phyloP scores from a whole-genome alignment of 192 early-diverging fungal species.

The Entophlyctis luteolus region DNA sequence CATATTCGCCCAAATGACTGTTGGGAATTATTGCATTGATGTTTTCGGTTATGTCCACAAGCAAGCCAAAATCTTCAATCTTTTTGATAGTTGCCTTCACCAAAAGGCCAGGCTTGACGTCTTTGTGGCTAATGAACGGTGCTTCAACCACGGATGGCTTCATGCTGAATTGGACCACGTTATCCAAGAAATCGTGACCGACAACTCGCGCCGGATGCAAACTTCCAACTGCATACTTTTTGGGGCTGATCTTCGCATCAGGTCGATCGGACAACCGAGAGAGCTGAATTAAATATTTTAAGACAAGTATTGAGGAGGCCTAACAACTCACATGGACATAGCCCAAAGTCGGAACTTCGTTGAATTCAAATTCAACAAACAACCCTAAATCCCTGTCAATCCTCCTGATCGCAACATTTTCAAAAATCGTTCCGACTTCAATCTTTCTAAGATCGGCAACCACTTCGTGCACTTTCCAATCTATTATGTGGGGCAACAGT shows the following conservation, averaged over 20 bases:
- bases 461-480: neutral
- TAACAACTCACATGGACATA: constrained; percentile 57
- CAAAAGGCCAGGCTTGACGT: constrained; percentile 61
- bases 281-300: constrained; percentile 39
- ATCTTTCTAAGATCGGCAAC: neutral
- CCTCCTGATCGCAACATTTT: constrained; percentile 58
- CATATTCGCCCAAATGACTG: constrained; percentile 72
- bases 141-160: constrained; percentile 67
- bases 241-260: constrained; percentile 42
- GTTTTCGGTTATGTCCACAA: constrained; percentile 32
- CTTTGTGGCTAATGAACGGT: constrained; percentile 61
- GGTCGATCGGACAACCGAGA: constrained; percentile 68
- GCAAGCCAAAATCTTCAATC: constrained; percentile 34
- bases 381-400: constrained; percentile 63
- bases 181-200: constrained; percentile 73
- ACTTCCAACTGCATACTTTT: constrained; percentile 60
- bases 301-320: neutral
- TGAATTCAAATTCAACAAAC: constrained; percentile 55
- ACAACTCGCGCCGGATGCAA: constrained; percentile 75
- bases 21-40: constrained; percentile 71
- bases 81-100: constrained; percentile 48
- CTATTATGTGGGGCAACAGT: constrained; percentile 11
- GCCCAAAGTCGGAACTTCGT: too few relatives aligned
- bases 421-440: constrained; percentile 48
- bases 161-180: constrained; percentile 67